A percentile compares a stretch with the other conserved stretches of the same genome.
Evolutionary conservation across 371 early-diverging fungal species (phyloP).

Genomic region (Mucor saturninus): DNA sequence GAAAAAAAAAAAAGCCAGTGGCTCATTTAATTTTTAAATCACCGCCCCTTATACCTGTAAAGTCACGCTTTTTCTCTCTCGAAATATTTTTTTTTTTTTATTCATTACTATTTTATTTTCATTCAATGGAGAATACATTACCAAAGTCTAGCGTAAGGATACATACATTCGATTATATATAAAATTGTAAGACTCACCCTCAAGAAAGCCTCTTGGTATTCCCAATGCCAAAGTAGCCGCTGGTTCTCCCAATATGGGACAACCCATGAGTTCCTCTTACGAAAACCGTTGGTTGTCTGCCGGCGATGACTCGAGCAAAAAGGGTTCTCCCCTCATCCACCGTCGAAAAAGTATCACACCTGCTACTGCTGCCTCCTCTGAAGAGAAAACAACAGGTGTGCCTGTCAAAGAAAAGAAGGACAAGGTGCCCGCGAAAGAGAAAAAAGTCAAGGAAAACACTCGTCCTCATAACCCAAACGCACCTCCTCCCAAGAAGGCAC

Average conservation of each 20-base stretch:
- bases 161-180: not conserved
- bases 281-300: constrained; percentile 33
- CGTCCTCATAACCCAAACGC: constrained; percentile 17
- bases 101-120: not conserved
- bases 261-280: constrained; percentile 36
- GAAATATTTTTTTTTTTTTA: not conserved
- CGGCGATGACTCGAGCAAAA: constrained; percentile 23
- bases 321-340: constrained; percentile 6
- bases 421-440: not conserved
- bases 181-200: not conserved
- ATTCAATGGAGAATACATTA: constrained; percentile 19
- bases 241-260: constrained; percentile 28
- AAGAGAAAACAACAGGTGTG: constrained; percentile 6
- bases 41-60: not conserved
- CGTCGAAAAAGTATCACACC: constrained; percentile 27
- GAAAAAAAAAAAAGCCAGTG: constrained; percentile 6
- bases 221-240: constrained; percentile 12
- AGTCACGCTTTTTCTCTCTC: constrained; percentile 23
- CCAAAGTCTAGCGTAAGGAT: constrained; percentile 29
- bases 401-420: too few species aligned
- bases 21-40: constrained; percentile 18
- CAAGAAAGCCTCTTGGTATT: constrained; percentile 24
- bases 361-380: not conserved
- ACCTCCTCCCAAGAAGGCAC: constrained; percentile 47
- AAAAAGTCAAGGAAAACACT: constrained; percentile 19